Evolutionary conservation across 805 yeast genomes (phyloP), one percentile per base, ranked within the genome.

Genomic region (Nakazawaea molendinolei): DNA sequence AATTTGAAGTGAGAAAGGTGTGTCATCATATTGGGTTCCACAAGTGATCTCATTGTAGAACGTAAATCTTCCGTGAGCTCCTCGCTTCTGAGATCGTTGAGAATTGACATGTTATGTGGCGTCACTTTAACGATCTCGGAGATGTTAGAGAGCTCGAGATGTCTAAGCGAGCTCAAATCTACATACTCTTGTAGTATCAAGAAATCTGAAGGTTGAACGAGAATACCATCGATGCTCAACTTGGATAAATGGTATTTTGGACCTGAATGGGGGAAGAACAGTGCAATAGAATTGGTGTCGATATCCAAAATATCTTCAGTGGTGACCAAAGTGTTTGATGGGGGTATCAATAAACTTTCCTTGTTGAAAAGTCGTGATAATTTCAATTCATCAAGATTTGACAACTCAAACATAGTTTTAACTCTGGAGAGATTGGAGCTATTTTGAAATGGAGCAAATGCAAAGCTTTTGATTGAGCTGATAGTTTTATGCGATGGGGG

Each of bases 141-240:
- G 12, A 23, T 15, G 16, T 34, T 34, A 5, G 23, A 10, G 17
- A 34, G 5, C 14, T 34, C 33, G n/a, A 34, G 17, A 12, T 16
- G n/a, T 17, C 13, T 13, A 9, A 34, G 18, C 2, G 14, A 4
- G 7, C 16, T 7, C 6, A 34, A 23, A 18, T 34, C 28, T 10
- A 22, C n/a, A 14, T 14, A 15, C 20, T 13, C n/a, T 2, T 13
- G 4, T 7, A 33, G 9, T 4, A 4, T 14, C 13, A 22, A 8
- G 16, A 34, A 34, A 23, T 34, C 38, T 4, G n/a, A 10, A 2
- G 32, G 32, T 22, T 29, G 28, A 4, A 34, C 16, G 20, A 28
- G 28, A 5, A 22, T 24, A 3, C 38, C 38, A 34, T 34, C 38
- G 14, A 34, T 28, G 16, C 33, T 23, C 21, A 34, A 23, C 16